Evolutionary conservation across 352 stramenopile species (phyloP).

Genomic region (Pythium brachiatum): DNA sequence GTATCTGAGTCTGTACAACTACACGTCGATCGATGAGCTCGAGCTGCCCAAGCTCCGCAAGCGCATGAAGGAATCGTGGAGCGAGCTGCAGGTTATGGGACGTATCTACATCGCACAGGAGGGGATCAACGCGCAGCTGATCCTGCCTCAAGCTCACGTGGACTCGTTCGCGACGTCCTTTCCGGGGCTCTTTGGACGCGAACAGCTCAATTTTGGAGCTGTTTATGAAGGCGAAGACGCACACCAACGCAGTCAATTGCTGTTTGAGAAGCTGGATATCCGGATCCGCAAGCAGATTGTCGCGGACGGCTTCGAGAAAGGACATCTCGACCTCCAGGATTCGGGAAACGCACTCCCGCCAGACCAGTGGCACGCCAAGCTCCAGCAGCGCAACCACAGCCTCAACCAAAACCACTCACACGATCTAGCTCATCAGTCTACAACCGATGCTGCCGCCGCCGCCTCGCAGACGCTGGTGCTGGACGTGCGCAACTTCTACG

Average conservation of each 20-base stretch:
- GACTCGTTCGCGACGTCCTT: slow-evolving; percentile 66
- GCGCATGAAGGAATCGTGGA: slow-evolving; percentile 40
- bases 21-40: slow-evolving; percentile 30
- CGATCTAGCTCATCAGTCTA: too few relatives aligned
- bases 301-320: slow-evolving; percentile 73
- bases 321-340: slow-evolving; percentile 27
- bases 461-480: slow-evolving; percentile 30
- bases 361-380: slow-evolving; percentile 36
- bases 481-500: slow-evolving; percentile 57
- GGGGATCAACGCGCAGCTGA: slow-evolving; percentile 95
- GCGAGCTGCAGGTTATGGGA: slow-evolving; percentile 44
- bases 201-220: slow-evolving; percentile 54
- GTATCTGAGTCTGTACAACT: slow-evolving; percentile 53
- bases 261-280: slow-evolving; percentile 85
- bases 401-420: slow-evolving; percentile 8
- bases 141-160: slow-evolving; percentile 80
- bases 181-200: slow-evolving; percentile 42
- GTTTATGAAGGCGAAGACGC: slow-evolving; percentile 26
- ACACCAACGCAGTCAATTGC: slow-evolving; percentile 25
- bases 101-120: slow-evolving; percentile 92
- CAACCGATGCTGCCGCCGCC: too few relatives aligned
- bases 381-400: slow-evolving; percentile 30
- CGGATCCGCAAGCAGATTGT: slow-evolving; percentile 89
- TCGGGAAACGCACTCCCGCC: slow-evolving; percentile 27
- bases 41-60: slow-evolving; percentile 34